Conservation (phyloP, 2,329 filamentous ascomycete genomes). For the Fusarium anguioides region DNA sequence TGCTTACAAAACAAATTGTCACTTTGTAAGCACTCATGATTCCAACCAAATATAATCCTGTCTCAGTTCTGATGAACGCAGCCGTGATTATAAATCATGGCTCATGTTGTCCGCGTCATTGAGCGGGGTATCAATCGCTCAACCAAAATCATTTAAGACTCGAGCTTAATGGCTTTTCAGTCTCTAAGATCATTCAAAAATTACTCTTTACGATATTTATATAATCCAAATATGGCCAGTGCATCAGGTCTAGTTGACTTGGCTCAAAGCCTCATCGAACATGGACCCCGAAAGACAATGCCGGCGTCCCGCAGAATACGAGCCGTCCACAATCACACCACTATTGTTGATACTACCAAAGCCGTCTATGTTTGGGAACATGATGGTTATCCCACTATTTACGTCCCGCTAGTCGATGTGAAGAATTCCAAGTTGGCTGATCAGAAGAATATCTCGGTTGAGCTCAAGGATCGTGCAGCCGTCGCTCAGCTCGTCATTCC, state of each 20-base stretch:
- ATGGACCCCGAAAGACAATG: conserved; percentile 34
- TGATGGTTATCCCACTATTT: conserved; percentile 60
- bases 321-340: conserved; percentile 48
- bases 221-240: background rate
- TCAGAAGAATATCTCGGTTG: conserved; percentile 41
- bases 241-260: conserved; percentile 6
- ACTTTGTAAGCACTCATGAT: no score
- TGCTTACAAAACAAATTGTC: no score
- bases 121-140: conserved; percentile 27
- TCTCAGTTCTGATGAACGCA: no score
- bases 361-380: conserved; percentile 59
- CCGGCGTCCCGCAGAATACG: conserved; percentile 48
- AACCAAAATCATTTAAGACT: background rate
- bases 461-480: conserved; percentile 43
- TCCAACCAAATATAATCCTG: no score
- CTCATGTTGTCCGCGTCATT: conserved; percentile 24
- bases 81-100: conserved; percentile 36
- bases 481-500: conserved; percentile 49
- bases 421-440: conserved; percentile 46
- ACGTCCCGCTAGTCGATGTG: conserved; percentile 50
- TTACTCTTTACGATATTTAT: background rate
- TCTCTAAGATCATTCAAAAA: no score
- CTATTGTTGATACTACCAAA: conserved; percentile 53
- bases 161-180: no score
- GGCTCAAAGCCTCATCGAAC: conserved; percentile 20